phyloP scores from a whole-genome alignment of 148 eudicot species.

The Amaranthus palmeri region DNA sequence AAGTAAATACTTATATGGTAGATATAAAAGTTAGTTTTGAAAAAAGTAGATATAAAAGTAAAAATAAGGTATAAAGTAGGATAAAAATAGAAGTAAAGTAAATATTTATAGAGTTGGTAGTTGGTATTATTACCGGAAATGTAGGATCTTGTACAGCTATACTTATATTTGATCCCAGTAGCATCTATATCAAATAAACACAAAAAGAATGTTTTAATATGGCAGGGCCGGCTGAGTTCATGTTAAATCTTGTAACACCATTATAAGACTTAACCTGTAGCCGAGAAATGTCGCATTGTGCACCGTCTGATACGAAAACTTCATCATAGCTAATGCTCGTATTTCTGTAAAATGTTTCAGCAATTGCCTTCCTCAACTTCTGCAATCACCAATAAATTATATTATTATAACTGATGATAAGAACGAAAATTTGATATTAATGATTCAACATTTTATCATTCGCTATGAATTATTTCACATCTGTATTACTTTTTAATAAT shows the following conservation, averaged over 20 bases:
- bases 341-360: conserved; percentile 44
- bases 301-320: conserved; percentile 80
- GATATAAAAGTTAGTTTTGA: no score
- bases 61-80: no score
- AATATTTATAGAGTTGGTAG: no score
- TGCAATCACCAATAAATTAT: conserved; percentile 18
- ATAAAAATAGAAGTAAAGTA: no score
- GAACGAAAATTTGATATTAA: not conserved
- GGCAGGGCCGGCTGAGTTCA: not conserved
- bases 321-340: conserved; percentile 39
- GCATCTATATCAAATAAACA: conserved; percentile 33
- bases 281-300: conserved; percentile 82
- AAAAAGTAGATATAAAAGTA: no score
- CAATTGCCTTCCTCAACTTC: conserved; percentile 61
- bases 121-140: conserved; percentile 76
- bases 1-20: no score
- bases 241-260: no score
- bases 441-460: no score
- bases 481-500: no score
- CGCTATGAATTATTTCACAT: no score
- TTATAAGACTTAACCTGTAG: conserved; percentile 83
- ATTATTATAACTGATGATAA: not conserved
- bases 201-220: no score
- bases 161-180: conserved; percentile 60
- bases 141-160: conserved; percentile 80